These are phyloP conservation scores for Cicer judaicum DNA, from an alignment of 306 rosid species.

Conservation along the genomic window DNA sequence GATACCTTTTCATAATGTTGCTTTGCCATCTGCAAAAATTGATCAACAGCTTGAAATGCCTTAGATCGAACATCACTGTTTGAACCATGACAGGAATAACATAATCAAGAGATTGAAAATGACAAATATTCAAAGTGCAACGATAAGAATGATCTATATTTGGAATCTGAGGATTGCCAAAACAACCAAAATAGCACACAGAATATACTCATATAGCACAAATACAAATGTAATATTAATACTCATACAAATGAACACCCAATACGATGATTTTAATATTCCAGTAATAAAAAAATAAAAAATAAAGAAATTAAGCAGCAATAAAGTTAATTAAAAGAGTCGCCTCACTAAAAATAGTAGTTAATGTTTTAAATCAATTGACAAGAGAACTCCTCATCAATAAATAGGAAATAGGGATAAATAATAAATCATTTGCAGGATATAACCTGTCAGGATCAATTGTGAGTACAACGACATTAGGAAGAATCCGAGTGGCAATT, in stretches of 20 bases:
- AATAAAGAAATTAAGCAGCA: conserved; percentile 3
- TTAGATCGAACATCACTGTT: conserved; percentile 88
- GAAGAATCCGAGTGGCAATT: conserved; percentile 95
- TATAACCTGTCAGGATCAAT: conserved; percentile 92
- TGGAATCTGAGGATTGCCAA: conserved; percentile 37
- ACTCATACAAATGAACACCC: conserved; percentile 28
- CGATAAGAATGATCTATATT: conserved; percentile 34
- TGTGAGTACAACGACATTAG: conserved; percentile 86
- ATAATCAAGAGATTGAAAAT: conserved; percentile 9
- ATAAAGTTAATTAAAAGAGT: conserved; percentile 1
- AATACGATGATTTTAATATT: conserved; percentile 29
- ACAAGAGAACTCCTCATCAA: conserved; percentile 36
- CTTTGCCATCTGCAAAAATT: conserved; percentile 81
- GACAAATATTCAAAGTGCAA: conserved; percentile 30
- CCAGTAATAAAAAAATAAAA: conserved; percentile 16
- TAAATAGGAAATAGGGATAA: conserved; percentile 6
- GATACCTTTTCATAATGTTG: conserved; percentile 86
- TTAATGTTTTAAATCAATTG: conserved; percentile 18
- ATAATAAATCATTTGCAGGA: conserved; percentile 29
- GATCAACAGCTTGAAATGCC: conserved; percentile 97
- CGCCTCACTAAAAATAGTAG: conserved; percentile 33
- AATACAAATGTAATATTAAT: neutral
- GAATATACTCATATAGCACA: conserved; percentile 12
- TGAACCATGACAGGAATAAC: conserved; percentile 43
- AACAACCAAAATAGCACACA: conserved; percentile 34